These are phyloP conservation scores for Pythium guiyangense DNA, from an alignment of 352 stramenopile genomes.

Conservation along the genomic window DNA sequence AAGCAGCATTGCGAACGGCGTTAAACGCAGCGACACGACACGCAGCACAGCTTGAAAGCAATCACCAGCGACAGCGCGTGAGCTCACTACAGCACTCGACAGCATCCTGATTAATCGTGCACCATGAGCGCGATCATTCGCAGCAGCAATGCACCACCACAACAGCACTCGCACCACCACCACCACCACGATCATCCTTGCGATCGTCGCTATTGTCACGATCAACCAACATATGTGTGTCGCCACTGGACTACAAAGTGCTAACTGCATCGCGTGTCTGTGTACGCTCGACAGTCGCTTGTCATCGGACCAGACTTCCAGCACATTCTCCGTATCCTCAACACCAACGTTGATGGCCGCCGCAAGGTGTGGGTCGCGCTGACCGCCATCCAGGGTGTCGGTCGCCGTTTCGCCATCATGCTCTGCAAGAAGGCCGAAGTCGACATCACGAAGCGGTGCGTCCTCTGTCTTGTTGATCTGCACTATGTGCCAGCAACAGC, in stretches of 20 bases:
- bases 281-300: constrained; percentile 59
- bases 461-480: not conserved
- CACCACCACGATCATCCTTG: too few relatives aligned
- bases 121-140: not conserved
- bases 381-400: constrained; percentile 84
- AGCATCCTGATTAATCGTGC: too few relatives aligned
- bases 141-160: too few relatives aligned
- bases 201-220: too few relatives aligned
- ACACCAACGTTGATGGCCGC: constrained; percentile 99
- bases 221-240: not conserved
- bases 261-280: constrained; percentile 1
- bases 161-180: too few relatives aligned
- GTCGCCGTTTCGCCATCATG: constrained; percentile 85
- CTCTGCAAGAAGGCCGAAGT: constrained; percentile 99
- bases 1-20: not conserved
- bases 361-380: constrained; percentile 89
- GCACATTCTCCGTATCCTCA: constrained; percentile 99
- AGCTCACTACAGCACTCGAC: too few relatives aligned
- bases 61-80: too few relatives aligned
- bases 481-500: too few relatives aligned
- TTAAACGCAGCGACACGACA: not conserved
- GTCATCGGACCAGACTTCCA: constrained; percentile 97
- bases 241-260: too few relatives aligned
- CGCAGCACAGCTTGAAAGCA: too few relatives aligned
- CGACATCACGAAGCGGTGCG: constrained; percentile 96